A percentile compares a stretch with the other conserved stretches of the same genome.
These are phyloP conservation scores for Ophiostoma sp. DNA, from an alignment of 2,329 filamentous ascomycete genomes.

Conservation along the genomic window DNA sequence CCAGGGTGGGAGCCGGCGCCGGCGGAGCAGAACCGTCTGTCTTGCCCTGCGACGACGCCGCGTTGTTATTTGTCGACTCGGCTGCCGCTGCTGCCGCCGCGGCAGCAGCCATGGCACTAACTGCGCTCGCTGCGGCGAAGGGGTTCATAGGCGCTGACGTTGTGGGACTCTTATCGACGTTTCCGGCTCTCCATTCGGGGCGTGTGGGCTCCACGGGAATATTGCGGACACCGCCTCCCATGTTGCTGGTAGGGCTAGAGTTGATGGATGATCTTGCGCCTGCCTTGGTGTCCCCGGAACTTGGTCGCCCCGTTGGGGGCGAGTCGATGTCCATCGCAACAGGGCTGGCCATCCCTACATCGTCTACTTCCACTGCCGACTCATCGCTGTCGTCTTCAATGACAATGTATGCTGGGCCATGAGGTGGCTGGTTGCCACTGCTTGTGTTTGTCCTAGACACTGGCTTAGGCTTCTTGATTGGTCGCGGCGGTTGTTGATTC, in stretches of 20 bases:
- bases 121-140: constrained; percentile 25
- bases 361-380: background rate
- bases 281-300: background rate
- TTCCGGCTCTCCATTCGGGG: constrained; percentile 54
- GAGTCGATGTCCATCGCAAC: constrained; percentile 63
- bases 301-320: constrained; percentile 34
- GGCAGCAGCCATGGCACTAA: constrained; percentile 26
- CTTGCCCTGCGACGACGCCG: background rate
- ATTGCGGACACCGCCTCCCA: constrained; percentile 42
- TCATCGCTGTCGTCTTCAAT: constrained; percentile 38
- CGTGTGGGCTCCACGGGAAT: constrained; percentile 55
- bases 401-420: constrained; percentile 28
- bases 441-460: constrained; percentile 39
- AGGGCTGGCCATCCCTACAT: constrained; percentile 38
- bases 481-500: constrained; percentile 33
- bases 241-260: constrained; percentile 23
- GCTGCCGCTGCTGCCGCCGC: constrained; percentile 8
- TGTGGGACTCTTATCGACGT: constrained; percentile 33
- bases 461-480: constrained; percentile 56
- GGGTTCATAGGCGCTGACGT: constrained; percentile 18
- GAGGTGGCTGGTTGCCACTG: background rate
- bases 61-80: background rate
- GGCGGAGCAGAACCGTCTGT: background rate
- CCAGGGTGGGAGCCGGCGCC: constrained; percentile 35
- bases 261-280: constrained; percentile 1